phyloP scores from a whole-genome alignment of 2,329 filamentous ascomycete species.

The Erysiphe neolycopersici region DNA sequence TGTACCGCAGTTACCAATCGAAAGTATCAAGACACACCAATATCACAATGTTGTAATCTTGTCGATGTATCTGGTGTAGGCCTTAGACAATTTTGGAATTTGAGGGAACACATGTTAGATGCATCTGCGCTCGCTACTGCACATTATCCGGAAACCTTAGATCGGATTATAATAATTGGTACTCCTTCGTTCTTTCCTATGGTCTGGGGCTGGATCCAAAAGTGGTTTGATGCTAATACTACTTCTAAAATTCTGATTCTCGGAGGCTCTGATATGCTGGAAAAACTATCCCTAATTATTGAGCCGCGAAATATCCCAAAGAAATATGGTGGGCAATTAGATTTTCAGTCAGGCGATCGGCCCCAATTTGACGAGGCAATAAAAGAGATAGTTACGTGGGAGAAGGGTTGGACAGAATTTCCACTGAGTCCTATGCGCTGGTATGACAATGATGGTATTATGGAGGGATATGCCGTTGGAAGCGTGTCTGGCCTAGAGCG shows the following conservation, averaged over 20 bases:
- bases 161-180: slow-evolving; percentile 67
- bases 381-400: slow-evolving; percentile 23
- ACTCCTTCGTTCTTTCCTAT: slow-evolving; percentile 79
- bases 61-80: slow-evolving; percentile 77
- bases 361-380: slow-evolving; percentile 42
- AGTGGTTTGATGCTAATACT: slow-evolving; percentile 84
- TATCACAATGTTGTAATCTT: slow-evolving; percentile 82
- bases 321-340: slow-evolving; percentile 65
- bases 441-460: slow-evolving; percentile 17
- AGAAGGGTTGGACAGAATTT: slow-evolving; percentile 24
- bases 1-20: slow-evolving; percentile 51
- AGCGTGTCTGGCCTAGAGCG: slow-evolving; percentile 19
- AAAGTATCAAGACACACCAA: slow-evolving; percentile 51
- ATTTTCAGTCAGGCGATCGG: slow-evolving; percentile 55
- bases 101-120: slow-evolving; percentile 83
- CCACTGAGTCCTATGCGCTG: slow-evolving; percentile 30
- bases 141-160: slow-evolving; percentile 83
- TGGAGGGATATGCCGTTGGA: slow-evolving; percentile 28
- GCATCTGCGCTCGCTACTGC: slow-evolving; percentile 70
- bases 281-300: slow-evolving; percentile 59
- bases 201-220: slow-evolving; percentile 85
- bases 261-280: slow-evolving; percentile 39
- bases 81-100: slow-evolving; percentile 84
- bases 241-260: slow-evolving; percentile 94
- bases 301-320: slow-evolving; percentile 63